phyloP scores from a whole-genome alignment of 768 basidiomycete genomes.

The Mycena vulgaris region DNA sequence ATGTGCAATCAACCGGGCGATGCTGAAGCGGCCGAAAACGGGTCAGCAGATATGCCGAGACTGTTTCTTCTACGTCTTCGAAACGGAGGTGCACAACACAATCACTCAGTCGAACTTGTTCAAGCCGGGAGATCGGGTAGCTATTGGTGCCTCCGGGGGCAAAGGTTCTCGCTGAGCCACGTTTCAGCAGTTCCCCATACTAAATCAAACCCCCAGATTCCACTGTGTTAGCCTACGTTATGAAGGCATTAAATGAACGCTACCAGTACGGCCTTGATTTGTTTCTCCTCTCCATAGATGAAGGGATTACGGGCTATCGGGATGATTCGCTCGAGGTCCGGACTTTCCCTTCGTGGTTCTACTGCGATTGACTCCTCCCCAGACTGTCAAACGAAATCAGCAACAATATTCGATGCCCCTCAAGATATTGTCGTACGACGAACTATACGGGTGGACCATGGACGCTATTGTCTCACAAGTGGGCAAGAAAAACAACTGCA shows the following conservation, averaged over 20 bases:
- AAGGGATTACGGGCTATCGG: slow-evolving; percentile 98
- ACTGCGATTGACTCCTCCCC: slow-evolving; percentile 14
- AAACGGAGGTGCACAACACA: slow-evolving; percentile 98
- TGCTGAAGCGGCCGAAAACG: slow-evolving; percentile 95
- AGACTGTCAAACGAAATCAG: slow-evolving; percentile 99
- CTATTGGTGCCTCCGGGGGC: slow-evolving; percentile 98
- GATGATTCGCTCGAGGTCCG: slow-evolving; percentile 94
- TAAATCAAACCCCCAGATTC: slow-evolving; percentile 74
- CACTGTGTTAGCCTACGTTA: slow-evolving; percentile 96
- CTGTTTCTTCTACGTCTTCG: slow-evolving; percentile 97
- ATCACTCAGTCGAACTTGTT: slow-evolving; percentile 89
- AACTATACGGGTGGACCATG: slow-evolving; percentile 99
- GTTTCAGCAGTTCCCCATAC: neutral
- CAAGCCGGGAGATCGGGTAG: slow-evolving; percentile 91
- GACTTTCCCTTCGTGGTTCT: neutral
- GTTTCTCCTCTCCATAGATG: slow-evolving; percentile 96
- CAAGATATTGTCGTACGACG: slow-evolving; percentile 96
- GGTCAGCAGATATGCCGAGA: slow-evolving; percentile 97
- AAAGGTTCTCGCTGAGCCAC: slow-evolving; percentile 76
- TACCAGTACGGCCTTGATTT: slow-evolving; percentile 94
- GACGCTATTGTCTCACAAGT: slow-evolving; percentile 95
- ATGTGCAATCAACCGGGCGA: slow-evolving; percentile 83
- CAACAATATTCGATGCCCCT: slow-evolving; percentile 95
- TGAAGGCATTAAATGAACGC: slow-evolving; percentile 95
- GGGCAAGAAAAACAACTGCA: slow-evolving; percentile 98